Percentiles rank a stretch among this genome's conserved stretches.
Evolutionary conservation across 306 rosid species (phyloP).

Genomic region (Leucaena leucocephala): DNA sequence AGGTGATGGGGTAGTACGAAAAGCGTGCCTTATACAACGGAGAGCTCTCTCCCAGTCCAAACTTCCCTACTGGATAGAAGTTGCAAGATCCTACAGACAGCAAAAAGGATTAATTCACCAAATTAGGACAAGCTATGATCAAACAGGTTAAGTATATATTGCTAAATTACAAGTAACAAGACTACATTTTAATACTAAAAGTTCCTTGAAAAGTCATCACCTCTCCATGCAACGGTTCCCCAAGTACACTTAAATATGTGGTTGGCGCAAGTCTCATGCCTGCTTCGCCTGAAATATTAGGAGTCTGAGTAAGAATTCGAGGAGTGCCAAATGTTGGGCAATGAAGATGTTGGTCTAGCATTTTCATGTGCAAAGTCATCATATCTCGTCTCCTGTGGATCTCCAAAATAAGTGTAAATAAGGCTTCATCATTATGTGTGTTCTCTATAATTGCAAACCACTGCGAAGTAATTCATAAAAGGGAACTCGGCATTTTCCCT

Average conservation of each 20-base stretch:
- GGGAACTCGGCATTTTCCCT: slow-evolving; percentile 91
- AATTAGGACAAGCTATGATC: slow-evolving; percentile 26
- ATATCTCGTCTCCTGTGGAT: slow-evolving; percentile 95
- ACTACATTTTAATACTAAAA: slow-evolving; percentile 22
- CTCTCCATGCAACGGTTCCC: slow-evolving; percentile 98
- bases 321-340: slow-evolving; percentile 97
- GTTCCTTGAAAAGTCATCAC: slow-evolving; percentile 53
- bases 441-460: slow-evolving; percentile 93
- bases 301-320: slow-evolving; percentile 71
- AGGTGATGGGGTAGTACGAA: slow-evolving; percentile 92
- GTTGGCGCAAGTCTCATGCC: slow-evolving; percentile 84
- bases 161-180: slow-evolving; percentile 24
- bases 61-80: slow-evolving; percentile 85
- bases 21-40: slow-evolving; percentile 95
- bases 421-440: slow-evolving; percentile 90
- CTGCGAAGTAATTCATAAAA: slow-evolving; percentile 89
- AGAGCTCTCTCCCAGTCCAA: slow-evolving; percentile 99
- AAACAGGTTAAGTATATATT: slow-evolving; percentile 21
- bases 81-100: slow-evolving; percentile 76
- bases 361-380: slow-evolving; percentile 99
- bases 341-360: slow-evolving; percentile 98
- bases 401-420: slow-evolving; percentile 92
- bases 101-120: slow-evolving; percentile 36
- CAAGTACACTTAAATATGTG: slow-evolving; percentile 94
- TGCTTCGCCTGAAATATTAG: slow-evolving; percentile 68